Base-by-base conservation (phyloP, 805 yeast genomes). In the Teunomyces aglyptinius region DNA sequence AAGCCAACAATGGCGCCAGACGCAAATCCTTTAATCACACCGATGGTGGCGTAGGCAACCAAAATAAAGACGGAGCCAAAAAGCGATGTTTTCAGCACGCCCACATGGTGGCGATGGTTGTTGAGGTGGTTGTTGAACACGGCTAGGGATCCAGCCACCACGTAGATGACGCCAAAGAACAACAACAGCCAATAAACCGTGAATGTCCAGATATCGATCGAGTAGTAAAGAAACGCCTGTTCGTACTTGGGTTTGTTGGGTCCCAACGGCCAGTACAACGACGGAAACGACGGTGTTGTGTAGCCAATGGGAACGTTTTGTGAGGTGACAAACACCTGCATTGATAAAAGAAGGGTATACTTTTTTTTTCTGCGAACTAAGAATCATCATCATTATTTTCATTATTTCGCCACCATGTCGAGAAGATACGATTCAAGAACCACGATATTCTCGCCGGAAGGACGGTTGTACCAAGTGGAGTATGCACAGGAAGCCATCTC, bases 341-440 rank as follows among this genome's bases (percentile, higher is more conserved):
- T 62, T 33, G 29, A 4, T n/a, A n/a, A n/a, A n/a, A n/a, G n/a
- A n/a, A n/a, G n/a, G n/a, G n/a, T n/a, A n/a, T n/a, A n/a, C n/a
- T n/a, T n/a, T n/a, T 15, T n/a, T 24, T 38, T 32, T n/a, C 18
- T 11, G 41, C n/a, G 12, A 24, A 7, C 26, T 8, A 5, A n/a
- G n/a, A n/a, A n/a, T n/a, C n/a, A n/a, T n/a, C 6, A 3, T 20
- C 22, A 5, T 20, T 20, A 5, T 19, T 24, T 24, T 7, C 8
- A 6, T 8, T 8, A 15, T 13, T 18, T 27, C 18, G 26, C 27
- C 46, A 36, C 38, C 29, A 38, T 80, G 85, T 89, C 97, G 57
- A 86, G 98, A 86, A 85, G 99, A 81, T 94, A 94, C 89, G 99
- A 94, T 72, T 86, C 96, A 51, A 83, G 99, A 79, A 94, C 99